Conservation (phyloP, 2,329 filamentous ascomycete genomes). For the Nothophoma quercina region DNA sequence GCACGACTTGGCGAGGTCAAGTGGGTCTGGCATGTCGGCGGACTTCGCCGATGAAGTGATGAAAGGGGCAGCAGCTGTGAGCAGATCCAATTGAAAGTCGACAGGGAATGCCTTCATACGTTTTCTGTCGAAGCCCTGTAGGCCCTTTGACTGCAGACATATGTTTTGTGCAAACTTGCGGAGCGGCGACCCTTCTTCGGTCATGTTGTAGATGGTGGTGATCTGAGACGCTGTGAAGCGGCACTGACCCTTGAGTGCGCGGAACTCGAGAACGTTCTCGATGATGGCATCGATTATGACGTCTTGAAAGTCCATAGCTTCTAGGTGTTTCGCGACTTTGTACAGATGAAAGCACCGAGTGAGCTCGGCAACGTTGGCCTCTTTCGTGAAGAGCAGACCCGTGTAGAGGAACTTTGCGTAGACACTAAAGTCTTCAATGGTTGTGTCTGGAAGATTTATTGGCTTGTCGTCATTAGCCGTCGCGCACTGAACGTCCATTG, state of each 20-base stretch:
- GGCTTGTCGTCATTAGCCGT: neutral
- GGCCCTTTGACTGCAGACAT: conserved; percentile 3
- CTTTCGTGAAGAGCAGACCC: conserved; percentile 4
- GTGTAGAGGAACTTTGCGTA: conserved; percentile 14
- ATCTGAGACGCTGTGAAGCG: conserved; percentile 7
- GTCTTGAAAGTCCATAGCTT: conserved; percentile 12
- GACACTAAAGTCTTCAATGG: neutral
- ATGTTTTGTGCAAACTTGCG: conserved; percentile 5
- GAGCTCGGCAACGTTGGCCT: conserved; percentile 1
- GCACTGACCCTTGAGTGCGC: conserved; percentile 4
- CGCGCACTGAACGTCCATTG: neutral
- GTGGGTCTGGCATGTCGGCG: conserved; percentile 6
- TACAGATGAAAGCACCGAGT: conserved; percentile 6
- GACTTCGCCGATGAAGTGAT: conserved; percentile 7
- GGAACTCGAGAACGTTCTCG: conserved; percentile 6
- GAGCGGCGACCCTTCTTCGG: conserved; percentile 4
- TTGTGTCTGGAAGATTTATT: neutral
- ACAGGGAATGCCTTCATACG: conserved; percentile 1
- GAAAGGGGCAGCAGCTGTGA: conserved; percentile 8
- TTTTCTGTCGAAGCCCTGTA: conserved; percentile 2
- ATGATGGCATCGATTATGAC: conserved; percentile 11
- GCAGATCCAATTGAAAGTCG: conserved; percentile 3
- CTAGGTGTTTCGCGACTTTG: conserved; percentile 4
- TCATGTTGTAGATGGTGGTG: conserved; percentile 1
- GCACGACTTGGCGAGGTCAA: conserved; percentile 1